A percentile compares a stretch with the other conserved stretches of the same genome.
Evolutionary conservation across 768 basidiomycete species (phyloP).

Genomic region (Melanogaster broomeanus): DNA sequence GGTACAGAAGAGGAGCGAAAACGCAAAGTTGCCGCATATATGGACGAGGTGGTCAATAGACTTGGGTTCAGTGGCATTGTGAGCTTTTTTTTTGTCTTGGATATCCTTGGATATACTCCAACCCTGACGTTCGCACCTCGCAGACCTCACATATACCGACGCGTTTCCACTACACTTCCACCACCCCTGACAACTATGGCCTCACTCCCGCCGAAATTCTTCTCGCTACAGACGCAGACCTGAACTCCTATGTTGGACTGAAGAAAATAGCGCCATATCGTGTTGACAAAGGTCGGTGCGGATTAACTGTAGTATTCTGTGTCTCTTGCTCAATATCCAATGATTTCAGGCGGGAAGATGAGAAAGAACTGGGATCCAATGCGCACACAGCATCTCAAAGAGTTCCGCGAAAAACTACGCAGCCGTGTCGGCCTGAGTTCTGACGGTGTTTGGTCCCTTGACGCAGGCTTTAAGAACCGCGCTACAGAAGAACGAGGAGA

Average conservation of each 20-base stretch:
- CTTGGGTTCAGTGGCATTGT: constrained; percentile 97
- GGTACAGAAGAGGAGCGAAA: constrained; percentile 93
- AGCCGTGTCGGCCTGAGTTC: constrained; percentile 37
- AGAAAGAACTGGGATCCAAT: constrained; percentile 57
- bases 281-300: constrained; percentile 39
- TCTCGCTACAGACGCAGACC: constrained; percentile 87
- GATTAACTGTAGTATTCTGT: constrained; percentile 4
- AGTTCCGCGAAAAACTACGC: constrained; percentile 65
- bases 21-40: constrained; percentile 78
- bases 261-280: constrained; percentile 94
- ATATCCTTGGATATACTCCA: neutral
- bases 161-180: constrained; percentile 87
- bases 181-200: constrained; percentile 60
- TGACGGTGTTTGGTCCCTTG: constrained; percentile 22
- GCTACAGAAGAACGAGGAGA: constrained; percentile 13
- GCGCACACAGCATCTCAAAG: constrained; percentile 64
- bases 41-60: constrained; percentile 81
- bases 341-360: constrained; percentile 18
- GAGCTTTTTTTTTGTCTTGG: constrained; percentile 27
- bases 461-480: constrained; percentile 5
- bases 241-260: constrained; percentile 88
- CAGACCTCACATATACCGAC: constrained; percentile 90
- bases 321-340: neutral
- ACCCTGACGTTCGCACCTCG: constrained; percentile 3
- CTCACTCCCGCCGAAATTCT: constrained; percentile 87